Base-by-base conservation (phyloP, 2,329 filamentous ascomycete species). In the Fusarium sp. region DNA sequence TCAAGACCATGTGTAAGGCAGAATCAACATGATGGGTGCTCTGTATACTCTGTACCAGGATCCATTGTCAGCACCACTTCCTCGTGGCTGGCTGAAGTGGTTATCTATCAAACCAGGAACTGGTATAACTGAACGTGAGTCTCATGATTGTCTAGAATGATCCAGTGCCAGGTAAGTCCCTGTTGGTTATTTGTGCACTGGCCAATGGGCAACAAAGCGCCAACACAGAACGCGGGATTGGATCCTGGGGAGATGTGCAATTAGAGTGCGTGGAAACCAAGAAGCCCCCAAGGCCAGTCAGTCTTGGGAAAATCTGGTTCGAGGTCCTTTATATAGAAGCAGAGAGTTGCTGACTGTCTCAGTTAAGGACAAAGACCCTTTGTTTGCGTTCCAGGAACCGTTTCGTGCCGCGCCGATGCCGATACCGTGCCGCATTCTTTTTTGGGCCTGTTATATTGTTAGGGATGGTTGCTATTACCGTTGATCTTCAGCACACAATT, bases 401-500 rank as follows among this genome's bases (percentile, higher is more conserved):
- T 68, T 68, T 68, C 63, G 42, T 62, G 36, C 41, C 41, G 63
- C 22, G 31, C 41, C 58, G 24, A 39, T 41, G 35, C 35, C 58
- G 24, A 44, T 52, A n/a, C 35, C 28, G 59, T 31, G 39, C 35
- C 58, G 22, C 69, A 38, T 47, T 42, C 39, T 58, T 18, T 62
- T 62, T 55, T 52, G 15, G 56, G 42, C 35, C 51, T 65, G 45
- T 51, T 33, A 44, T 68, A 63, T 45, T 45, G 35, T 36, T 62
- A 13, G 35, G 35, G 26, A 17, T 54, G 24, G 22, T 24, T 45
- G 61, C 26, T 59, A 52, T 70, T 72, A 52, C 38, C 36, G 52
- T 59, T 45, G 71, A 74, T 74, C 71, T 65, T 69, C 48, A 72
- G 41, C 54, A 55, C 49, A 35, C 63, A 74, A 74, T 69, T 72